Percentiles rank a stretch among this genome's conserved stretches.
phyloP scores from a whole-genome alignment of 192 early-diverging fungal genomes.

The Blastocladiella britannica region DNA sequence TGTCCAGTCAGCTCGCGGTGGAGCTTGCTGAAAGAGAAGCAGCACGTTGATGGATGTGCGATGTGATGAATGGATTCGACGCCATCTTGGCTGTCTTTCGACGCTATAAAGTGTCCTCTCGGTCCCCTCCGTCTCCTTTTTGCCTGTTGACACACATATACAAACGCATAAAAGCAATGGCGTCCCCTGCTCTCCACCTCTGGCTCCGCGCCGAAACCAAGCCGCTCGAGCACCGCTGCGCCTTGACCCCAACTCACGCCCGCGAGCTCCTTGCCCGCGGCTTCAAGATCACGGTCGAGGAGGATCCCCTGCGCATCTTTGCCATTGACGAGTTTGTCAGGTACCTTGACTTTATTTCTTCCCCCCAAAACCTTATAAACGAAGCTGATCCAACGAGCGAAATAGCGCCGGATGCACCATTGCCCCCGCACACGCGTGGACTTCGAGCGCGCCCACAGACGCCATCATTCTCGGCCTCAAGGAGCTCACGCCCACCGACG shows the following conservation, averaged over 20 bases:
- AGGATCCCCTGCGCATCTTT: slow-evolving; percentile 63
- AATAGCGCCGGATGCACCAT: slow-evolving; percentile 54
- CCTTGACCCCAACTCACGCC: slow-evolving; percentile 65
- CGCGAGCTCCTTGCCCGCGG: slow-evolving; percentile 52
- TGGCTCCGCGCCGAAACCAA: slow-evolving; percentile 98
- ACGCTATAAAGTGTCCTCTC: no score
- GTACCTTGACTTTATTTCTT: slow-evolving; percentile 15
- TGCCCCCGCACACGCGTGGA: slow-evolving; percentile 62
- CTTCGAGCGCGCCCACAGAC: slow-evolving; percentile 55
- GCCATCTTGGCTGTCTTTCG: no score
- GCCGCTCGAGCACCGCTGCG: slow-evolving; percentile 82
- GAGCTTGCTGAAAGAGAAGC: no score
- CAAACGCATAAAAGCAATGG: no score
- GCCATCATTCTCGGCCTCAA: slow-evolving; percentile 94
- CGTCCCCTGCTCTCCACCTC: no score
- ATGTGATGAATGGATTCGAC: no score
- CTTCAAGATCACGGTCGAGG: slow-evolving; percentile 81
- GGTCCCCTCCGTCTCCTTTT: no score
- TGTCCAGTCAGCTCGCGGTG: no score
- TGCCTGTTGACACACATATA: no score
- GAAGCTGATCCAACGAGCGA: not conserved
- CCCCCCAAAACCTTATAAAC: not conserved
- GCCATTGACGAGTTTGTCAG: slow-evolving; percentile 64
- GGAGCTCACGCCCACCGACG: slow-evolving; percentile 87
- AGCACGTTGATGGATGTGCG: no score